These are phyloP conservation scores for Triticum turgidum DNA, from an alignment of 176 grass and related monocot species.

Conservation along the genomic window DNA sequence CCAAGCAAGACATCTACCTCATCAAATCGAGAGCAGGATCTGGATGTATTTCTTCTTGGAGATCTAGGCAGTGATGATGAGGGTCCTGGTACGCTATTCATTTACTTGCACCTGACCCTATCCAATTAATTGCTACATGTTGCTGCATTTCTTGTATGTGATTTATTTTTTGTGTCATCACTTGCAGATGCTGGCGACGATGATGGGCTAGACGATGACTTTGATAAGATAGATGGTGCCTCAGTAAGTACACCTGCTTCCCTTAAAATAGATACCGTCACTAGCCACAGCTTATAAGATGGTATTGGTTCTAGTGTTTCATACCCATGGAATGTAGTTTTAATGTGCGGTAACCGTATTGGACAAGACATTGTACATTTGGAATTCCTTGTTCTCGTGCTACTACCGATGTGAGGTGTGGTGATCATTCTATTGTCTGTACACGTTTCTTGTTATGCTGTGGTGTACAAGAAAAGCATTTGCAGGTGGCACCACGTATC, in stretches of 20 bases:
- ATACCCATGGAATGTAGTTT: neutral
- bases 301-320: neutral
- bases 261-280: neutral
- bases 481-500: neutral
- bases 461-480: neutral
- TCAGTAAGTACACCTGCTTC: slow-evolving; percentile 52
- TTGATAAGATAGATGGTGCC: slow-evolving; percentile 74
- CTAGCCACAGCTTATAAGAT: neutral
- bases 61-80: slow-evolving; percentile 94
- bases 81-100: slow-evolving; percentile 51
- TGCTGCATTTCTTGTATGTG: slow-evolving; percentile 19
- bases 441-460: neutral
- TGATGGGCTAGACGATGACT: slow-evolving; percentile 81
- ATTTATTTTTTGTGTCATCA: slow-evolving; percentile 28
- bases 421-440: neutral
- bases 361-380: neutral
- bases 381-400: neutral
- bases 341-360: neutral
- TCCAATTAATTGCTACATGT: slow-evolving; percentile 4
- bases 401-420: neutral
- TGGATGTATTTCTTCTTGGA: slow-evolving; percentile 94
- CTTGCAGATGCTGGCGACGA: slow-evolving; percentile 68
- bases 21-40: slow-evolving; percentile 68
- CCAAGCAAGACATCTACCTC: slow-evolving; percentile 76
- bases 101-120: slow-evolving; percentile 10